Evolutionary conservation across 495 filamentous ascomycete species (phyloP).

Genomic region (Penicillium fimorum): DNA sequence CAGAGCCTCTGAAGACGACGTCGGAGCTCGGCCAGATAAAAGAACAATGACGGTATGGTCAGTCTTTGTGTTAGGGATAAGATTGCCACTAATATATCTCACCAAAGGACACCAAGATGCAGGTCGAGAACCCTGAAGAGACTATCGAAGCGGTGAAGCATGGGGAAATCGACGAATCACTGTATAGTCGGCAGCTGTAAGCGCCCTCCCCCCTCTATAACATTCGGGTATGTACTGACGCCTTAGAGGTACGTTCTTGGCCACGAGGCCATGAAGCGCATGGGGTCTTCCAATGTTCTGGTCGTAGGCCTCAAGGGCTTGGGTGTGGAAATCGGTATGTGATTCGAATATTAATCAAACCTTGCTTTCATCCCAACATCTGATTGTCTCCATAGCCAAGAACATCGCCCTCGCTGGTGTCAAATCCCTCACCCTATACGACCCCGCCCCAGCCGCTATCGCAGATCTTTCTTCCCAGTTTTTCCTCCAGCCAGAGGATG

Average conservation of each 20-base stretch:
- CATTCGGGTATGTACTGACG: conserved; percentile 10
- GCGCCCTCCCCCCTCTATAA: conserved; percentile 18
- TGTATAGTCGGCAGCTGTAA: conserved; percentile 95
- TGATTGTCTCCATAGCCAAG: conserved; percentile 62
- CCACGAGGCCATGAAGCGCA: conserved; percentile 99
- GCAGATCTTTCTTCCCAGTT: conserved; percentile 94
- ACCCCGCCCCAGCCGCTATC: conserved; percentile 76
- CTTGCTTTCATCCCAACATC: conserved; percentile 1
- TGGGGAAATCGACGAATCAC: conserved; percentile 87
- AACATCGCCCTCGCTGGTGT: conserved; percentile 97
- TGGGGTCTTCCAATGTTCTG: conserved; percentile 94
- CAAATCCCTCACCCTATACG: conserved; percentile 82
- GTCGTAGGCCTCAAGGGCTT: conserved; percentile 90
- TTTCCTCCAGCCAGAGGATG: conserved; percentile 84
- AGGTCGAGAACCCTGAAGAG: conserved; percentile 67
- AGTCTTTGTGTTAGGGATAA: not conserved
- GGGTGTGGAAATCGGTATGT: conserved; percentile 85
- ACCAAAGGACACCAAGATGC: conserved; percentile 68
- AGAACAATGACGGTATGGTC: conserved; percentile 78
- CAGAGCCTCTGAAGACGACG: conserved; percentile 75
- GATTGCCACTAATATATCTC: conserved; percentile 18
- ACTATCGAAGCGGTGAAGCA: conserved; percentile 59
- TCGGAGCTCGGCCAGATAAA: conserved; percentile 67
- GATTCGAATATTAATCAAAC: not conserved
- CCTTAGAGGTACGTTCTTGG: conserved; percentile 77